Percentiles rank a stretch among this genome's conserved stretches.
phyloP scores from a whole-genome alignment of 257 asterid species.

The Asclepias syriaca region DNA sequence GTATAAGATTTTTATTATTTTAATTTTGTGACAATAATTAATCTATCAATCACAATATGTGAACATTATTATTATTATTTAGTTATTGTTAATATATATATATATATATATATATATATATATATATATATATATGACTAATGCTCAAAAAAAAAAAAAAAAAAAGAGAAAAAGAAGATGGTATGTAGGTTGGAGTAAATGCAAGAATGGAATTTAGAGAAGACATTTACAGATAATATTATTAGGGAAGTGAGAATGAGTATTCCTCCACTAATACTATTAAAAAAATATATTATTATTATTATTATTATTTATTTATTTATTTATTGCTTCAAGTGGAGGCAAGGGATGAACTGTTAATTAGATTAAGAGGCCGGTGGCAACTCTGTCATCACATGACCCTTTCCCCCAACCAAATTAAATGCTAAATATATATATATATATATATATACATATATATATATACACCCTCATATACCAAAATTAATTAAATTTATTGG shows the following conservation, averaged over 20 bases:
- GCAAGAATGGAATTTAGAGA: background rate
- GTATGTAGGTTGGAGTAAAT: background rate
- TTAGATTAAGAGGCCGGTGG: background rate
- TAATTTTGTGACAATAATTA: too few species aligned
- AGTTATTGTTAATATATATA: too few species aligned
- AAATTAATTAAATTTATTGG: too few species aligned
- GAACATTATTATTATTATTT: too few species aligned
- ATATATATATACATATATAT: too few species aligned
- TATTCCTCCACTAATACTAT: background rate
- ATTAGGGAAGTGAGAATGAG: background rate
- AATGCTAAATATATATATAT: background rate
- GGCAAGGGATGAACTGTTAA: slow-evolving; percentile 16
- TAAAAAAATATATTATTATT: background rate
- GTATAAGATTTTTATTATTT: too few species aligned
- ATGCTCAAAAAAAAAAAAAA: too few species aligned
- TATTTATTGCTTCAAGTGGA: slow-evolving; percentile 12
- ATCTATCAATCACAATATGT: too few species aligned
- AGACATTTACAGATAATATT: background rate
- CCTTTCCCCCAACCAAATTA: slow-evolving; percentile 7
- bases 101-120: too few species aligned
- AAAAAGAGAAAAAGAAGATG: too few species aligned
- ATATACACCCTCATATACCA: background rate
- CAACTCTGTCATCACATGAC: slow-evolving; percentile 14
- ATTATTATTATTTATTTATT: too few species aligned
- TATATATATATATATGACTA: too few species aligned